Conservation (phyloP, 768 basidiomycete genomes). For the Boletus patriciae region DNA sequence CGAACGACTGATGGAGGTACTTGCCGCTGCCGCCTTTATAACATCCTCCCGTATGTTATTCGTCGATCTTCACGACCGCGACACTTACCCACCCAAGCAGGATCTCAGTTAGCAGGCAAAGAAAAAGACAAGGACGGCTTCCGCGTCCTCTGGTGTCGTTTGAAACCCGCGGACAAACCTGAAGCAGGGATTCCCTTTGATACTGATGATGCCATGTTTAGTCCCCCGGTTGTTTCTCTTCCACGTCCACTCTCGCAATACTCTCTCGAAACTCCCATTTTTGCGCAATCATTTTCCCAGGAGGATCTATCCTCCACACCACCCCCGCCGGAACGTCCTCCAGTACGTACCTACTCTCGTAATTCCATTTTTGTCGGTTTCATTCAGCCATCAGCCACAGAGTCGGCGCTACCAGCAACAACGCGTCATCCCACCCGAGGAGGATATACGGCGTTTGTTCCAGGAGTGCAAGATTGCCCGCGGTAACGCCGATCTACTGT, state of each 20-base stretch:
- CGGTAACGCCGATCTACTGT: constrained; percentile 75
- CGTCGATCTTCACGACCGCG: no score
- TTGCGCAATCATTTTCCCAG: constrained; percentile 36
- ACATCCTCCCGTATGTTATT: constrained; percentile 27
- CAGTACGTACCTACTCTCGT: constrained; percentile 13
- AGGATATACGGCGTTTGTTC: constrained; percentile 79
- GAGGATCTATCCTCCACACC: constrained; percentile 29
- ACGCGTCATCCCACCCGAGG: constrained; percentile 68
- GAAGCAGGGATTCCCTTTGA: constrained; percentile 83
- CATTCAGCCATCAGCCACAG: constrained; percentile 4
- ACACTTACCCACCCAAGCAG: constrained; percentile 12
- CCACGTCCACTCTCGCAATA: constrained; percentile 32
- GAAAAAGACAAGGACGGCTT: constrained; percentile 53
- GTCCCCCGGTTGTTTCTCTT: constrained; percentile 49
- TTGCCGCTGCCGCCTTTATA: constrained; percentile 75
- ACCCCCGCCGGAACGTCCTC: constrained; percentile 26
- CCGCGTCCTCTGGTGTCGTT: constrained; percentile 72
- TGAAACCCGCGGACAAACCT: constrained; percentile 78
- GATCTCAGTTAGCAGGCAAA: constrained; percentile 22
- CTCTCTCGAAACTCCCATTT: constrained; percentile 37
- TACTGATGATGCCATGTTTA: constrained; percentile 77
- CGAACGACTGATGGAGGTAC: constrained; percentile 75
- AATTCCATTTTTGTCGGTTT: background rate
- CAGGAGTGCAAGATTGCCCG: constrained; percentile 84
- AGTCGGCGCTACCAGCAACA: constrained; percentile 25